Conservation (phyloP, 495 filamentous ascomycete genomes). For the Tuber magnatum region DNA sequence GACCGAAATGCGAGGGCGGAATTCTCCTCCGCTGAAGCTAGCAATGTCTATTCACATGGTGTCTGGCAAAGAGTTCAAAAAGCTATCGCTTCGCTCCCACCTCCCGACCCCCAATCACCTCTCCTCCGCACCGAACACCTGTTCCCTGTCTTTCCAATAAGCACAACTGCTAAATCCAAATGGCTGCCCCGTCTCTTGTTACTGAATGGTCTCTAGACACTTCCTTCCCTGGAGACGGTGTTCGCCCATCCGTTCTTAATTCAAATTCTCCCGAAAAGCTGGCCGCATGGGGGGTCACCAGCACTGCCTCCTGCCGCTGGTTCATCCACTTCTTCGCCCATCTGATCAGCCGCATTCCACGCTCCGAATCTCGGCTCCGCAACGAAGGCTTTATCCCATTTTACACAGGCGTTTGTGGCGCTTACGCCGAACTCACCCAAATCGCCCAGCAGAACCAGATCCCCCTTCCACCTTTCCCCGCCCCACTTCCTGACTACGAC, state of each 20-base stretch:
- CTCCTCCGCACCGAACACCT: background rate
- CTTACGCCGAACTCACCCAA: background rate
- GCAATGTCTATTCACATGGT: background rate
- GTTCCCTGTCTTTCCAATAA: background rate
- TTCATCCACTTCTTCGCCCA: background rate
- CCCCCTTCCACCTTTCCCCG: background rate
- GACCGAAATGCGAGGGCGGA: background rate
- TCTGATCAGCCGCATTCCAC: background rate
- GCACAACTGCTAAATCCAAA: background rate
- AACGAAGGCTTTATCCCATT: background rate
- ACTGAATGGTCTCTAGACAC: background rate
- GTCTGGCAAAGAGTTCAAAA: background rate
- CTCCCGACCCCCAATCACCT: no score
- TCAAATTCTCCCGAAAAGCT: background rate
- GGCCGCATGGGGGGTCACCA: background rate
- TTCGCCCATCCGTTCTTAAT: background rate
- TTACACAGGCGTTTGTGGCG: background rate
- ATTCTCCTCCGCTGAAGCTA: background rate
- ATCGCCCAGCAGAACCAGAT: conserved; percentile 3
- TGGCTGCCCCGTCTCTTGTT: background rate
- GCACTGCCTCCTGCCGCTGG: background rate
- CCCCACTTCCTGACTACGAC: background rate
- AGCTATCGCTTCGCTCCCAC: background rate
- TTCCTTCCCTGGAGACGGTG: background rate
- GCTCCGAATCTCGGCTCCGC: conserved; percentile 7